Conservation (phyloP, 192 early-diverging fungal species). For the Coemansia sp. region DNA sequence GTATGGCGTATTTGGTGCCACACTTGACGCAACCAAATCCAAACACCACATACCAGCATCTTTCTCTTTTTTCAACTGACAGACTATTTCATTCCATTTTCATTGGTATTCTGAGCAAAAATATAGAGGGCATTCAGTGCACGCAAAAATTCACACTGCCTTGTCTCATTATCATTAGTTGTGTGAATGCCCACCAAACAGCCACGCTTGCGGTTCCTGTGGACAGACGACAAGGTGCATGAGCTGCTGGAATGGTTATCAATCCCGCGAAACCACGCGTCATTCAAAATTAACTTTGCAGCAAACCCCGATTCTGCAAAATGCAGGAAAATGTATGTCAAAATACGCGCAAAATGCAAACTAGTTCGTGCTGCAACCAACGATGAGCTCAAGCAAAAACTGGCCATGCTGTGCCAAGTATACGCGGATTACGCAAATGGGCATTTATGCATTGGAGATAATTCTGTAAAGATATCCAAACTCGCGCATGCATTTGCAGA, state of each 20-base stretch:
- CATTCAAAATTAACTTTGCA: neutral
- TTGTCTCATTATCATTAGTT: too few relatives aligned
- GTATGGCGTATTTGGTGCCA: neutral
- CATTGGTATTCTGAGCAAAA: too few relatives aligned
- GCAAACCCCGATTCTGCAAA: neutral
- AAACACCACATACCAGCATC: neutral
- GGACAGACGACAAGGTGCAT: neutral
- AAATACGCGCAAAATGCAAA: constrained; percentile 4
- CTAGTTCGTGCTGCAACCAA: neutral
- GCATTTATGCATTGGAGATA: neutral
- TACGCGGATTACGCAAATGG: neutral
- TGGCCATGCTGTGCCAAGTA: neutral
- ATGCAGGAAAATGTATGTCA: neutral
- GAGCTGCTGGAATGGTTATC: neutral
- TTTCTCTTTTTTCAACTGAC: too few relatives aligned
- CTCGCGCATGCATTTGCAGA: constrained; percentile 1
- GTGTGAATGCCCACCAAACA: too few relatives aligned
- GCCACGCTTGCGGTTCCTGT: neutral
- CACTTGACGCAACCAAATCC: neutral
- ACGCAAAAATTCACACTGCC: too few relatives aligned
- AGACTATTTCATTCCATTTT: too few relatives aligned
- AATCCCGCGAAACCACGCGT: neutral
- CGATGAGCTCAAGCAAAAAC: neutral
- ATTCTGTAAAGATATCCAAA: neutral
- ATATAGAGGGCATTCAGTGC: too few relatives aligned